phyloP scores from a whole-genome alignment of 805 yeast genomes.

The Pichia ethanolica region DNA sequence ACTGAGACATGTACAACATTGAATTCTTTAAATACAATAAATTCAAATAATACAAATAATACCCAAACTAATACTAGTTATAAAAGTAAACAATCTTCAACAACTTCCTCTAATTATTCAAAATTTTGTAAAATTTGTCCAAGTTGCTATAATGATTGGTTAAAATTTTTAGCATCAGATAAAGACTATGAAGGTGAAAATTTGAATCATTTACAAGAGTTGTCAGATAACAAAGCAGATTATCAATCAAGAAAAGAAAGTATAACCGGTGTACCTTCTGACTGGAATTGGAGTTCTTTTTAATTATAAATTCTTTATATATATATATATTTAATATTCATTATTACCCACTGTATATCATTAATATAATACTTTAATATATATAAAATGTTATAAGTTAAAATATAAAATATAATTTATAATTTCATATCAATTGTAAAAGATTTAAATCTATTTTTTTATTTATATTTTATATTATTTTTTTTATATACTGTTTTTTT shows the following conservation, averaged over 20 bases:
- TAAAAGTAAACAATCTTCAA: neutral
- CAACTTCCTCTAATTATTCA: slow-evolving; percentile 11
- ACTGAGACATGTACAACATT: slow-evolving; percentile 1
- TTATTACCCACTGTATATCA: too few species aligned
- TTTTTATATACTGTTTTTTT: too few species aligned
- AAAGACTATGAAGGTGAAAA: slow-evolving; percentile 20
- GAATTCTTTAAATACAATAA: neutral
- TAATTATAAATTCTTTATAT: slow-evolving; percentile 12
- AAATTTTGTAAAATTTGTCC: slow-evolving; percentile 26
- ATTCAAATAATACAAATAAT: neutral
- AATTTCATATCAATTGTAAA: too few species aligned
- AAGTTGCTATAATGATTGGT: slow-evolving; percentile 20
- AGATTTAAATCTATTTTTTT: too few species aligned
- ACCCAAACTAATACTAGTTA: neutral
- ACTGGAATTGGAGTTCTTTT: slow-evolving; percentile 51
- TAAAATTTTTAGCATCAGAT: slow-evolving; percentile 19
- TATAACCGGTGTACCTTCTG: slow-evolving; percentile 28
- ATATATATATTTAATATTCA: neutral
- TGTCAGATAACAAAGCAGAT: neutral
- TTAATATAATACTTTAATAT: too few species aligned
- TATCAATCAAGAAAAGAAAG: slow-evolving; percentile 11
- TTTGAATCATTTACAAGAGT: neutral
- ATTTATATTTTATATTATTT: too few species aligned
- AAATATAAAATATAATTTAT: too few species aligned
- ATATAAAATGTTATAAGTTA: too few species aligned